phyloP scores from a whole-genome alignment of 1,284 basidiomycete genomes.

The Leccinum griseonigrum region DNA sequence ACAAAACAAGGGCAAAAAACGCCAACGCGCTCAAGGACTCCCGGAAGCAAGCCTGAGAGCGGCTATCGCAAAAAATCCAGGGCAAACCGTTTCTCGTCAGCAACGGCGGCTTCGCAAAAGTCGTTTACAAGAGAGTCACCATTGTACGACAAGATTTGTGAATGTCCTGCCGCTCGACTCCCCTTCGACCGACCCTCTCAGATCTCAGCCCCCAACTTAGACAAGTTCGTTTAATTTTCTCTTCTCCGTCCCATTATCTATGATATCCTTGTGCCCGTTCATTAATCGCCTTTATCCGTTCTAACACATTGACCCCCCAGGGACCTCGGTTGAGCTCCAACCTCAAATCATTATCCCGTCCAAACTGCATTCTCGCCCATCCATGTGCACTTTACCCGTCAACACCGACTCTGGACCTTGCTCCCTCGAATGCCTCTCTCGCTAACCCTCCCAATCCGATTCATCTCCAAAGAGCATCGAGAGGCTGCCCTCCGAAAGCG shows the following conservation, averaged over 20 bases:
- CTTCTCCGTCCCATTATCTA: not conserved
- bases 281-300: not conserved
- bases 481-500: slow-evolving; percentile 56
- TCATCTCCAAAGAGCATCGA: slow-evolving; percentile 30
- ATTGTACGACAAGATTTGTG: slow-evolving; percentile 77
- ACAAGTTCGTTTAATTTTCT: slow-evolving; percentile 16
- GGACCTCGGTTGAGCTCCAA: slow-evolving; percentile 1
- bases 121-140: slow-evolving; percentile 68
- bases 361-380: slow-evolving; percentile 14
- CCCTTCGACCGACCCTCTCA: not conserved
- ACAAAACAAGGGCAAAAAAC: slow-evolving; percentile 1
- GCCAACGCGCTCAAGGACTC: slow-evolving; percentile 54
- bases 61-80: slow-evolving; percentile 59
- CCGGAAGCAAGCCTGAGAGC: slow-evolving; percentile 52
- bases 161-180: slow-evolving; percentile 43
- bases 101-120: slow-evolving; percentile 70
- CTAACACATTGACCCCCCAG: slow-evolving; percentile 10
- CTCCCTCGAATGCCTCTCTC: slow-evolving; percentile 2
- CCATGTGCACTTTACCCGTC: slow-evolving; percentile 9
- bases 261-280: not conserved
- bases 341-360: slow-evolving; percentile 28
- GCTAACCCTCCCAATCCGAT: slow-evolving; percentile 21
- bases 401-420: slow-evolving; percentile 3
- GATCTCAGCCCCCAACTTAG: too few relatives aligned
- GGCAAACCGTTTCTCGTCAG: slow-evolving; percentile 50